Evolutionary conservation across 2,329 filamentous ascomycete genomes (phyloP), one percentile per base, ranked within the genome.

Genomic region (Diaporthe destruens): DNA sequence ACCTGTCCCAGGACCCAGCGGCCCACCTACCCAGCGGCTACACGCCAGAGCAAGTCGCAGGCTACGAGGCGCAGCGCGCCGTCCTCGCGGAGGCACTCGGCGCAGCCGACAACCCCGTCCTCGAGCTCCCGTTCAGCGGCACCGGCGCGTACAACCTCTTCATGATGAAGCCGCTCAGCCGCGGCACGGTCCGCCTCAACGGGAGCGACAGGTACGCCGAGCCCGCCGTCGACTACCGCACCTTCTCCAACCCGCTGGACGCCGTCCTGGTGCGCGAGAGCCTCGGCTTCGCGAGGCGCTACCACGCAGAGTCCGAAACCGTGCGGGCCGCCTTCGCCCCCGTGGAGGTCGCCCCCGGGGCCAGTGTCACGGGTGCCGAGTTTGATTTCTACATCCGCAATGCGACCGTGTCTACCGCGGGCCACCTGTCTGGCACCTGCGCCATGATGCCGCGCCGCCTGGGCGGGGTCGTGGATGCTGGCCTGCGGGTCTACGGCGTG

Each of bases 401-500:
- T 34, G n/a, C 53, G 29, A 55, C 6, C 25, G n/a, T 6, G 25
- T 2, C 53, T 18, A 55, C 25, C 16, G 2, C 29, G 9, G 53
- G 16, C 20, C 53, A 55, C 5, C 32, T 55, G 29, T 20, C 53
- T 18, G 53, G 57, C 23, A 49, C 57, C 6, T 63, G 57, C 47
- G 56, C 71, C 14, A 69, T 72, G 71, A 59, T 69, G 55, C 65
- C 71, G 18, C 32, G 63, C 14, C 55, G 57, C 11, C 34, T 23
- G 23, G 71, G 71, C 25, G 65, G 71, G 11, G 71, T 72, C 23
- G 63, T 72, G 32, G 71, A 72, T n/a, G 18, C 25, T 12, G 25
- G 63, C 6, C 25, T 73, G 49, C 49, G 25, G 2, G 71, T 73
- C 7, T 73, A 73, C 18, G 71, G 71, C 9, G 68, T 73, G 20